Evolutionary conservation across 768 basidiomycete species (phyloP).

Genomic region (Podaxis sp.): DNA sequence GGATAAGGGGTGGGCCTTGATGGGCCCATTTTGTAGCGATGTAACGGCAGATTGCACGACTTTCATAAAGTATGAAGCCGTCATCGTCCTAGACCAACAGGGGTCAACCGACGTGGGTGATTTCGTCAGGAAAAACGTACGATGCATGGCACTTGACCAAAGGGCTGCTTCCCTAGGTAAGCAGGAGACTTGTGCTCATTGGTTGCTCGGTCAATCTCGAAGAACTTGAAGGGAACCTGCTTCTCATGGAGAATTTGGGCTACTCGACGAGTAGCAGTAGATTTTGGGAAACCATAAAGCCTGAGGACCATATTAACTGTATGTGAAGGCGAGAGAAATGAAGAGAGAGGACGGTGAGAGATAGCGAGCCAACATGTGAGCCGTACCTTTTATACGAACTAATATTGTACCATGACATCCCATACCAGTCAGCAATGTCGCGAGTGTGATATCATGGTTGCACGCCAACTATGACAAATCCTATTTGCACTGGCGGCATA

Average conservation of each 20-base stretch:
- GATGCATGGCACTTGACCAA: constrained; percentile 61
- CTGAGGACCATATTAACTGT: constrained; percentile 39
- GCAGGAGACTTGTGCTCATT: constrained; percentile 45
- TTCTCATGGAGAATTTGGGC: constrained; percentile 53
- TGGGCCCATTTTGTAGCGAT: constrained; percentile 50
- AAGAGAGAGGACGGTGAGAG: background rate
- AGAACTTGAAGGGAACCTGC: constrained; percentile 51
- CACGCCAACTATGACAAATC: background rate
- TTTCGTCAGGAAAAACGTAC: constrained; percentile 24
- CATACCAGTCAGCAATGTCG: background rate
- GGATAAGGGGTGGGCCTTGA: constrained; percentile 51
- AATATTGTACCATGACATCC: background rate
- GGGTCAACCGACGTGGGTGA: constrained; percentile 23
- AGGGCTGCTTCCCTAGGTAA: constrained; percentile 54
- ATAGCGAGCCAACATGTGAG: background rate
- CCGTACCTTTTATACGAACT: background rate
- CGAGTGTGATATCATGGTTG: background rate
- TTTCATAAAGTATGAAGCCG: constrained; percentile 61
- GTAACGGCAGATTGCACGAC: constrained; percentile 61
- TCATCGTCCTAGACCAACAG: constrained; percentile 42
- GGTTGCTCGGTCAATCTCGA: constrained; percentile 39
- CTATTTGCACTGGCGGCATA: background rate
- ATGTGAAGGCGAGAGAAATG: too few species aligned
- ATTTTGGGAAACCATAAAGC: constrained; percentile 37
- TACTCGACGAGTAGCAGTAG: constrained; percentile 49